Base-by-base conservation (phyloP, 108 stramenopile species). In the Craspedostauros australis region DNA sequence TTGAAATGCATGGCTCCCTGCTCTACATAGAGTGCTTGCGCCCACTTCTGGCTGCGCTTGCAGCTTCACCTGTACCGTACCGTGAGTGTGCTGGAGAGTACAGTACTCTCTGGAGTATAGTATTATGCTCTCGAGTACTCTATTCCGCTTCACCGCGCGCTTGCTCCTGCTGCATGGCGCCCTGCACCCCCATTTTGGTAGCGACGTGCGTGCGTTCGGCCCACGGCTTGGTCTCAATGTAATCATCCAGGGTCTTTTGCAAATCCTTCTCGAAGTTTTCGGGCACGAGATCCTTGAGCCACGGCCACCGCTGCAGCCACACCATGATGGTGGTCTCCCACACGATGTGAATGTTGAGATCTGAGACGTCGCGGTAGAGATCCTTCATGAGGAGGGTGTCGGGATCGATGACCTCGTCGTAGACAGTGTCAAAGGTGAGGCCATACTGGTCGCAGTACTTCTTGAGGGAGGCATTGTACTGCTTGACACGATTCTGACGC, bases 181-280 rank as follows among this genome's bases (percentile, higher is more conserved):
- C 32, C 40, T 56, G 55, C 4, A 58, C 22, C 12, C 57, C 57
- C n/a, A 47, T 23, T 11, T 16, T 46, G 25, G 45, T 37, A n/a
- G 46, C 46, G 11, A 47, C 33, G 29, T 47, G 45, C 21, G 22
- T 34, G 4, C 26, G 39, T 14, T 26, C 26, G 9, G 57, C 57
- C 57, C 57, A 58, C 11, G 57, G 57, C 34, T 58, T 58, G 12
- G 57, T 58, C 32, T 47, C 30, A 21, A 46, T 31, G 26, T 58
- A 58, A 5, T 58, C 57, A n/a, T 47, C 24, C 45, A 58, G 39
- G 9, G 57, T 58, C 26, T 47, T 27, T 1, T 58, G 57, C 12
- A 58, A 30, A 15, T 34, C 26, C 21, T 34, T 36, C 21, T 38
- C 21, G 28, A 58, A 47, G 20, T 42, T 19, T 14, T 22, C 7